phyloP scores from a whole-genome alignment of 352 stramenopile species.

The Pythium aquatile region DNA sequence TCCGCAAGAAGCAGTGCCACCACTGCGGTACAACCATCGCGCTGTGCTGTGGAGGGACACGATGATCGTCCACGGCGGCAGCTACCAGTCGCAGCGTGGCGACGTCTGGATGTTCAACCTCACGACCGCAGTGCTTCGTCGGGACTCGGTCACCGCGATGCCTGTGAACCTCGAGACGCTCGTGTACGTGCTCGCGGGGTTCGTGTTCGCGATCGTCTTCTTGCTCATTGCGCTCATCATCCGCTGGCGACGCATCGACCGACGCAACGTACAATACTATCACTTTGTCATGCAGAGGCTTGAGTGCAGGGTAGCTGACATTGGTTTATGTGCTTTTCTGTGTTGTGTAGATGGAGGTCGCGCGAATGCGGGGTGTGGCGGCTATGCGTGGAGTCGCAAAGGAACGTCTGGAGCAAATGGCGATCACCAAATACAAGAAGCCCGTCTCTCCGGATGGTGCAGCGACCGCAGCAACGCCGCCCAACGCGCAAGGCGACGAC shows the following conservation, averaged over 20 bases:
- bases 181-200: conserved; percentile 66
- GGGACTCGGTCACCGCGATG: conserved; percentile 27
- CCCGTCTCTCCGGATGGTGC: conserved; percentile 4
- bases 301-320: background rate
- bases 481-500: background rate
- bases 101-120: conserved; percentile 78
- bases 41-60: conserved; percentile 47
- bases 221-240: conserved; percentile 60
- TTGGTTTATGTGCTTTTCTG: background rate
- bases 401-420: conserved; percentile 58
- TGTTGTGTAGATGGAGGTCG: conserved; percentile 43
- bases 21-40: conserved; percentile 67
- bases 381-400: conserved; percentile 55
- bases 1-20: conserved; percentile 28
- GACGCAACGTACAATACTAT: conserved; percentile 43
- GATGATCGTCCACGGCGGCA: conserved; percentile 71
- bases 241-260: conserved; percentile 60
- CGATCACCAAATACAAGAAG: conserved; percentile 65
- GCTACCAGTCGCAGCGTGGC: conserved; percentile 62
- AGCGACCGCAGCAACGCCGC: conserved; percentile 8
- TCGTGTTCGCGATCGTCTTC: conserved; percentile 62
- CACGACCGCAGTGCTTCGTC: conserved; percentile 31
- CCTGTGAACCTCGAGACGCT: conserved; percentile 63
- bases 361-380: conserved; percentile 40
- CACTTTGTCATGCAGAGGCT: background rate